Percentiles rank a stretch among this genome's conserved stretches.
These are phyloP conservation scores for Diospyros lotus DNA, from an alignment of 148 eudicot species.

Conservation along the genomic window DNA sequence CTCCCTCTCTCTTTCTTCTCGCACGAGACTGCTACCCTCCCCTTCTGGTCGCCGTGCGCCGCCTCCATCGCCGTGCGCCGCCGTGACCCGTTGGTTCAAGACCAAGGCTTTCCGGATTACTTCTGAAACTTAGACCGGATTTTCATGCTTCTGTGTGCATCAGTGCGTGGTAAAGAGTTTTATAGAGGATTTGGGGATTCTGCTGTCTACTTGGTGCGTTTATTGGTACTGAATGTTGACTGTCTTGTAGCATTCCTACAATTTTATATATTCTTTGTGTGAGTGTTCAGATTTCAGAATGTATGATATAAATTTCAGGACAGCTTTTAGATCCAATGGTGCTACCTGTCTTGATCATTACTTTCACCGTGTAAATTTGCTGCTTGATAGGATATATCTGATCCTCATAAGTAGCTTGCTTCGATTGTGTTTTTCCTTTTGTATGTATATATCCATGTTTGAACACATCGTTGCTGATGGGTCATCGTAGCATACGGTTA, in stretches of 20 bases:
- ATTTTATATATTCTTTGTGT: no score
- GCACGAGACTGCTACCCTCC: no score
- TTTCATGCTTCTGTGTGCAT: neutral
- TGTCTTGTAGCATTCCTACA: no score
- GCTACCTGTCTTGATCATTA: neutral
- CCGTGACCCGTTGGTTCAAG: conserved; percentile 34
- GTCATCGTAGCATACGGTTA: no score
- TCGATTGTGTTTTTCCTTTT: neutral
- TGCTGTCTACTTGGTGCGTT: neutral
- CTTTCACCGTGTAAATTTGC: neutral
- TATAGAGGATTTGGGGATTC: neutral
- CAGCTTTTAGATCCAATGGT: neutral
- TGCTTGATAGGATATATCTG: neutral
- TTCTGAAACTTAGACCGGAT: conserved; percentile 30
- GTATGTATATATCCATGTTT: no score
- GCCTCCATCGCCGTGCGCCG: no score
- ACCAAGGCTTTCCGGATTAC: conserved; percentile 42
- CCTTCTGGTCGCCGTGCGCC: no score
- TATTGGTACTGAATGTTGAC: neutral
- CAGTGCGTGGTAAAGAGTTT: neutral
- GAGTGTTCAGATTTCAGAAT: no score
- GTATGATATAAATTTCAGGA: no score
- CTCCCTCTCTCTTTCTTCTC: no score
- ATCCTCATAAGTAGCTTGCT: neutral
- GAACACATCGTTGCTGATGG: no score